phyloP scores from a whole-genome alignment of 2,329 filamentous ascomycete genomes.

The Xylariales sp. region DNA sequence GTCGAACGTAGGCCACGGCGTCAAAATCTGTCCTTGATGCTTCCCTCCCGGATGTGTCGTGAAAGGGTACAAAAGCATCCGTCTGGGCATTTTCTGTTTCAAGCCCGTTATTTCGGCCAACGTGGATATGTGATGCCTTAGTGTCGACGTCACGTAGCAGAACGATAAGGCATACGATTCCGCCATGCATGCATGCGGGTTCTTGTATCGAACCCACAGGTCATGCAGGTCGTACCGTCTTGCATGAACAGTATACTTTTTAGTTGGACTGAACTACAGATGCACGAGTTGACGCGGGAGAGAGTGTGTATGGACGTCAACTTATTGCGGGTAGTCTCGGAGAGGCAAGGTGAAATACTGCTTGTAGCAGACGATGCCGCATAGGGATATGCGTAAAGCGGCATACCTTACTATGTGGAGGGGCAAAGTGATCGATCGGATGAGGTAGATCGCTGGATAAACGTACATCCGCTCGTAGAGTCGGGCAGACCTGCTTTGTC shows the following conservation, averaged over 20 bases:
- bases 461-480: slow-evolving; percentile 2
- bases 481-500: slow-evolving; percentile 3
- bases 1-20: neutral
- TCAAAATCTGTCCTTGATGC: neutral
- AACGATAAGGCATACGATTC: neutral
- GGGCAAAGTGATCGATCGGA: slow-evolving; percentile 4
- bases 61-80: slow-evolving; percentile 5
- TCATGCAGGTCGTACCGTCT: slow-evolving; percentile 13
- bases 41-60: neutral
- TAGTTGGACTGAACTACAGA: slow-evolving; percentile 2
- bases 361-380: neutral
- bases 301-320: neutral
- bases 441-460: slow-evolving; percentile 20
- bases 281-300: slow-evolving; percentile 1
- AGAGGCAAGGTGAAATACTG: neutral
- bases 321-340: neutral
- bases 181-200: slow-evolving; percentile 12
- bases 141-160: slow-evolving; percentile 5
- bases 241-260: slow-evolving; percentile 19
- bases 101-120: neutral
- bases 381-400: slow-evolving; percentile 12
- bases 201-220: neutral
- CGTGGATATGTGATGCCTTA: neutral
- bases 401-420: slow-evolving; percentile 19
- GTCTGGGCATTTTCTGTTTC: neutral